A percentile compares a stretch with the other conserved stretches of the same genome.
Conservation (phyloP, 176 grass and related monocot genomes). For the sorghum (Sorghum bicolor) region Sorghum_bicolor_NCBIv3 NC_012878.2:49746501-49747000, state of each 20-base stretch:
- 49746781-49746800: conserved; percentile 36
- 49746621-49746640: conserved; percentile 59
- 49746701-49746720: conserved; percentile 23
- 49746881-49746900: conserved; percentile 20
- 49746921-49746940: conserved; percentile 25
- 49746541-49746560: conserved; percentile 26
- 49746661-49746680: not conserved
- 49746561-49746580: conserved; percentile 70
- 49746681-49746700: not conserved
- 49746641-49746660: conserved; percentile 27
- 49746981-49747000: conserved; percentile 64
- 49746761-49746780: conserved; percentile 17
- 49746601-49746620: conserved; percentile 20
- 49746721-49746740: conserved; percentile 22
- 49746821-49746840: conserved; percentile 46
- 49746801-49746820: conserved; percentile 19
- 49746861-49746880: conserved; percentile 12
- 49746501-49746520: conserved; percentile 28
- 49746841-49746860: conserved; percentile 31
- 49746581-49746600: conserved; percentile 36
- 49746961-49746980: conserved; percentile 29
- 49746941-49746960: conserved; percentile 38
- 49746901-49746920: not conserved
- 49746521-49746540: conserved; percentile 43
- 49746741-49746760: not conserved